Percentiles rank a stretch among this genome's conserved stretches.
These are phyloP conservation scores for Chlamydomonas sp. DNA, from an alignment of 139 green algal species.

Conservation along the genomic window DNA sequence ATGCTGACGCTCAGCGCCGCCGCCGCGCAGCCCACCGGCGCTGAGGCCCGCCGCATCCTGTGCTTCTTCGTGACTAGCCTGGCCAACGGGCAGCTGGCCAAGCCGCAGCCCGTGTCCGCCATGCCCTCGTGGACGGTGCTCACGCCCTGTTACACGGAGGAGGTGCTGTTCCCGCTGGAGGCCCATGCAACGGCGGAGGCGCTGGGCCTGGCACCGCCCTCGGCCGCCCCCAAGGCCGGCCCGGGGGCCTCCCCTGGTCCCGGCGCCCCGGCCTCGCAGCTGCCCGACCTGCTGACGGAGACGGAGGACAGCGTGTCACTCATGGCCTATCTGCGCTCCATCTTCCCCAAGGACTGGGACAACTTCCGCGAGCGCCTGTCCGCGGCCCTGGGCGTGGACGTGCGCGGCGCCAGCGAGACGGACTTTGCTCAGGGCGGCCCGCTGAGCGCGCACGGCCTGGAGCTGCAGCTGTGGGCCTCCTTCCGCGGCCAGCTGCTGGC, in stretches of 20 bases:
- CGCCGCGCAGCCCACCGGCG: constrained; percentile 52
- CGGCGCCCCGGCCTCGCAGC: not conserved
- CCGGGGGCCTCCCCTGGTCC: not conserved
- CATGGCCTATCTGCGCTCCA: constrained; percentile 44
- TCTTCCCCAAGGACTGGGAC: constrained; percentile 46
- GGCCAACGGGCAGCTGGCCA: constrained; percentile 64
- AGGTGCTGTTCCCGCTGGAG: constrained; percentile 77
- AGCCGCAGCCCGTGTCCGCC: constrained; percentile 50
- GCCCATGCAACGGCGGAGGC: not conserved
- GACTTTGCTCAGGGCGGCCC: constrained; percentile 6
- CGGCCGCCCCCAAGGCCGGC: not conserved
- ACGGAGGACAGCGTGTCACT: constrained; percentile 49
- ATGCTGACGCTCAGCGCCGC: constrained; percentile 64
- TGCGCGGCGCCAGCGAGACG: not conserved
- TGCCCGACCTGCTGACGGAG: constrained; percentile 51
- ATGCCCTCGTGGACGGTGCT: constrained; percentile 68
- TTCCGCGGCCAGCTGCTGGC: constrained; percentile 77
- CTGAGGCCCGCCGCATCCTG: constrained; percentile 68
- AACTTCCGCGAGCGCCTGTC: constrained; percentile 47
- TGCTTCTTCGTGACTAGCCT: constrained; percentile 68
- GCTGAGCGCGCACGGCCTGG: not conserved
- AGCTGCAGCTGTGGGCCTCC: constrained; percentile 32
- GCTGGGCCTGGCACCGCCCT: constrained; percentile 10
- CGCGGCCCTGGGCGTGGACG: not conserved
- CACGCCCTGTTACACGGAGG: constrained; percentile 76